Conservation (phyloP, 2,329 filamentous ascomycete species). For the Calonectria pteridis region DNA sequence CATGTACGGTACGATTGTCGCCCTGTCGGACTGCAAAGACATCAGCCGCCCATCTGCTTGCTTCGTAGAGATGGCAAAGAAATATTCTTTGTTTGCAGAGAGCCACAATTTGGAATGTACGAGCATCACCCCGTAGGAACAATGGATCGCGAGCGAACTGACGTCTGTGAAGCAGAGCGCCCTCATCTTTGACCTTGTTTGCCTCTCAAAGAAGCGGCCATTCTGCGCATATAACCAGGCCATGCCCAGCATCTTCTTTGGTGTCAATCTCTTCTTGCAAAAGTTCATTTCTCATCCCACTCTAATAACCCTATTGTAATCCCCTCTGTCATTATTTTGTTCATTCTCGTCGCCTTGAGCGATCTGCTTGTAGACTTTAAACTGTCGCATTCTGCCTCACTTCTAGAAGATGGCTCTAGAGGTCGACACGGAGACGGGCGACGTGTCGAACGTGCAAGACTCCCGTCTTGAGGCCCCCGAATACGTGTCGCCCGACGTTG, state of each 20-base stretch:
- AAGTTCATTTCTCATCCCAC: neutral
- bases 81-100: neutral
- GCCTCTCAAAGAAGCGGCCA: neutral
- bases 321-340: too few relatives aligned
- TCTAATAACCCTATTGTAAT: neutral
- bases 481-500: constrained; percentile 6
- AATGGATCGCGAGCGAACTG: neutral
- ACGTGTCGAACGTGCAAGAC: neutral
- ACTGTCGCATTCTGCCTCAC: neutral
- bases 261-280: neutral
- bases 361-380: neutral
- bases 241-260: neutral
- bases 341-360: too few relatives aligned
- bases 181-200: neutral
- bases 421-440: neutral
- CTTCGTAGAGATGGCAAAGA: neutral
- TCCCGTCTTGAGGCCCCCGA: neutral
- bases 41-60: neutral
- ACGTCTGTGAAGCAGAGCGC: neutral
- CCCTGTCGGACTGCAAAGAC: neutral
- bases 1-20: neutral
- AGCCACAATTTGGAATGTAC: neutral
- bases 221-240: neutral
- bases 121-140: neutral
- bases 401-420: neutral